Conservation (phyloP, 352 stramenopile genomes). For the Elongisporangium undulatum region DNA sequence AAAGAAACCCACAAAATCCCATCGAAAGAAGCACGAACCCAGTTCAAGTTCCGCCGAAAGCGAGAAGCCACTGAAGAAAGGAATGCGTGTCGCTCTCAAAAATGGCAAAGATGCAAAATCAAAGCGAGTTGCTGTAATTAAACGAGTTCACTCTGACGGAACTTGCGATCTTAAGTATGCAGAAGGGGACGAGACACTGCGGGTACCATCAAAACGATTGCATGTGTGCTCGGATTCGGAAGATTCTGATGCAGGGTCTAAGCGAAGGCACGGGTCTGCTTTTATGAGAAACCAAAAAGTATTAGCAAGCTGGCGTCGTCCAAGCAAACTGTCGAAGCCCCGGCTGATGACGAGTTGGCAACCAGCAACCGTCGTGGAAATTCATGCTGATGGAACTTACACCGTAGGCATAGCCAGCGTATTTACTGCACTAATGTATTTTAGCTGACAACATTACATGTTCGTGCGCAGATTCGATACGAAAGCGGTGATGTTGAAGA, state of each 20-base stretch:
- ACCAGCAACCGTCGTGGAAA: slow-evolving; percentile 24
- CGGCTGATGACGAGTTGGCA: slow-evolving; percentile 20
- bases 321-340: slow-evolving; percentile 35
- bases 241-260: slow-evolving; percentile 13
- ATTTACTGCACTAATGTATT: not conserved
- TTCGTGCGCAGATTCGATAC: slow-evolving; percentile 40
- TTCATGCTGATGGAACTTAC: slow-evolving; percentile 32
- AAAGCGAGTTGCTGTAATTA: slow-evolving; percentile 23
- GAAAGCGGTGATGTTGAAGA: slow-evolving; percentile 45
- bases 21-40: not conserved
- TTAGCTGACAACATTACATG: not conserved
- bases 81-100: slow-evolving; percentile 29
- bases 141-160: slow-evolving; percentile 37
- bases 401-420: slow-evolving; percentile 18
- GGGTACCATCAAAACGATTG: slow-evolving; percentile 21
- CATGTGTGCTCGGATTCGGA: slow-evolving; percentile 26
- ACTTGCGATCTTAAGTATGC: slow-evolving; percentile 64
- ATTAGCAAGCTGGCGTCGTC: slow-evolving; percentile 26
- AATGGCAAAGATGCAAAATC: slow-evolving; percentile 24
- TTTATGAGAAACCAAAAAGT: slow-evolving; percentile 31
- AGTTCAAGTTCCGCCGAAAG: slow-evolving; percentile 1
- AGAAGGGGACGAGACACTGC: slow-evolving; percentile 37
- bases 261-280: slow-evolving; percentile 2
- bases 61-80: slow-evolving; percentile 15
- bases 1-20: slow-evolving; percentile 4